Conservation (phyloP, 441 rosid species). For the Jatropha podagrica region DNA sequence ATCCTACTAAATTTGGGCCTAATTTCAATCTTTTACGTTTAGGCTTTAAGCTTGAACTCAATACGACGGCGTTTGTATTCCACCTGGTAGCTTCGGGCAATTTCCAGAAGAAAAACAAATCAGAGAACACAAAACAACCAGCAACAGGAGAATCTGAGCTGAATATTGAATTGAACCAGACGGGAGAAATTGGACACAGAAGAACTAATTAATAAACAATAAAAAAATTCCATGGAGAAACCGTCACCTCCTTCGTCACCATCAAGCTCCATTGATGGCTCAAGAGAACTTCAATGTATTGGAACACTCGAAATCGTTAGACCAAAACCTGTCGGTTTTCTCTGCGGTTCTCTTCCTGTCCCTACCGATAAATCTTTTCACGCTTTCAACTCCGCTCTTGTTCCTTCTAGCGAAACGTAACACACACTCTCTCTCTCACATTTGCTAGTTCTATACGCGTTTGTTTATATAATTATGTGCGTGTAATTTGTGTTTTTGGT, state of each 20-base stretch:
- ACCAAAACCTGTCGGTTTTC: slow-evolving; percentile 77
- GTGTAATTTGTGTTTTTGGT: background rate
- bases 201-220: background rate
- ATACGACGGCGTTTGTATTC: too few species aligned
- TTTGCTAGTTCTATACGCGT: background rate
- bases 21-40: too few species aligned
- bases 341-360: slow-evolving; percentile 90
- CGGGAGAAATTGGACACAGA: background rate
- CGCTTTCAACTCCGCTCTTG: slow-evolving; percentile 60
- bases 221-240: slow-evolving; percentile 42
- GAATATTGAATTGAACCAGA: background rate
- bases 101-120: background rate
- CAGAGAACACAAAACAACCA: background rate
- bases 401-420: slow-evolving; percentile 69
- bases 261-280: slow-evolving; percentile 34
- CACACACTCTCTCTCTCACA: too few species aligned
- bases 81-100: background rate
- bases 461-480: background rate
- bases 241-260: slow-evolving; percentile 32
- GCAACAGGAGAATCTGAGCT: too few species aligned
- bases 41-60: too few species aligned
- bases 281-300: slow-evolving; percentile 66
- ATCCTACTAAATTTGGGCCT: too few species aligned
- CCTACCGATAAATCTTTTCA: slow-evolving; percentile 72
- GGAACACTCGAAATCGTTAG: slow-evolving; percentile 70